Evolutionary conservation across 352 stramenopile species (phyloP).

Genomic region (Halophytophthora batemanensis): DNA sequence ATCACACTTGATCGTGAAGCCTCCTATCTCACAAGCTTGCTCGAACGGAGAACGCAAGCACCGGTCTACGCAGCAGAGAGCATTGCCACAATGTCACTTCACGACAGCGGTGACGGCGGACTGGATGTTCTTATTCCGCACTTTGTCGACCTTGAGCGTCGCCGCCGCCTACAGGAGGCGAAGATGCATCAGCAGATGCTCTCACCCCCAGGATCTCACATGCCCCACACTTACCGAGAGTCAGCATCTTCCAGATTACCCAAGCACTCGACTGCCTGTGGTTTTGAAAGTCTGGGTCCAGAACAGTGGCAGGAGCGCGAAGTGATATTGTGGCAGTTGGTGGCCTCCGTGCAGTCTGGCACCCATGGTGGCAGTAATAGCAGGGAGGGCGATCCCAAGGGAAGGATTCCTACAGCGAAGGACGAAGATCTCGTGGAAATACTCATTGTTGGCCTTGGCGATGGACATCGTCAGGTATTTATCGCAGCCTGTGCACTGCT

Average conservation of each 20-base stretch:
- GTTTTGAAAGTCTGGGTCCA: background rate
- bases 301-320: slow-evolving; percentile 6
- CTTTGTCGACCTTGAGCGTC: slow-evolving; percentile 12
- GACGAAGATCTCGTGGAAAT: slow-evolving; percentile 9
- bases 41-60: background rate
- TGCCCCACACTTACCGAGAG: background rate
- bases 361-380: background rate
- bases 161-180: slow-evolving; percentile 8
- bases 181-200: slow-evolving; percentile 5
- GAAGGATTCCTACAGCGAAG: background rate
- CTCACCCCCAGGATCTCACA: background rate
- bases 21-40: background rate
- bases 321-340: slow-evolving; percentile 12
- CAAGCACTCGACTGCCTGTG: background rate
- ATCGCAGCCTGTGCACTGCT: slow-evolving; percentile 14
- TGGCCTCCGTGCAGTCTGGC: background rate
- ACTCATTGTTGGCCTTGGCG: slow-evolving; percentile 6
- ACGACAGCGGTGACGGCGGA: background rate
- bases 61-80: background rate
- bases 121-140: background rate
- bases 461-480: slow-evolving; percentile 16
- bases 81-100: background rate
- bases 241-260: background rate
- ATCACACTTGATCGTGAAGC: slow-evolving; percentile 11
- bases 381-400: background rate